Evolutionary conservation across 768 basidiomycete species (phyloP).

Genomic region (Ramaria sp.): DNA sequence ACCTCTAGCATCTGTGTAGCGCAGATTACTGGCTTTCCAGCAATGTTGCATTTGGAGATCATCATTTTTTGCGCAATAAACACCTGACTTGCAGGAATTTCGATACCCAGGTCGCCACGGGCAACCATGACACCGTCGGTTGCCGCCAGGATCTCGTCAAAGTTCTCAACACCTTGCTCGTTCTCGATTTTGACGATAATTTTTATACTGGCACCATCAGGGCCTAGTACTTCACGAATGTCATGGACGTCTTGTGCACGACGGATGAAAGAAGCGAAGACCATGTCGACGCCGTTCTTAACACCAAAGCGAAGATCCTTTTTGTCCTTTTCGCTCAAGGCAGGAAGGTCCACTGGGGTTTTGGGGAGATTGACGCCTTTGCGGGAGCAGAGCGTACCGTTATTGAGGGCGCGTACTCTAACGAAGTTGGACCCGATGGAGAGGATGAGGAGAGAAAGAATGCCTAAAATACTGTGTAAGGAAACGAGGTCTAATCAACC

Average conservation of each 20-base stretch:
- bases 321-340: constrained; percentile 98
- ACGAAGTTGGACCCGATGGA: constrained; percentile 76
- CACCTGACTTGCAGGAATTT: constrained; percentile 98
- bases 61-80: constrained; percentile 99
- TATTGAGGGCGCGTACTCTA: constrained; percentile 81
- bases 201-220: constrained; percentile 92
- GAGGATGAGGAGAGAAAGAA: constrained; percentile 87
- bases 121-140: constrained; percentile 99
- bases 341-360: constrained; percentile 94
- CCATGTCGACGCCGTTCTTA: constrained; percentile 96
- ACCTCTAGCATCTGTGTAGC: constrained; percentile 99
- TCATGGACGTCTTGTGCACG: constrained; percentile 88
- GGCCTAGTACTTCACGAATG: constrained; percentile 87
- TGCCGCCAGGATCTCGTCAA: constrained; percentile 94
- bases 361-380: constrained; percentile 99
- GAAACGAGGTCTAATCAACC: neutral
- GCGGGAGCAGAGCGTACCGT: constrained; percentile 85
- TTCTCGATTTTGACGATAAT: constrained; percentile 99
- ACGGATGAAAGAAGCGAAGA: constrained; percentile 98
- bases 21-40: constrained; percentile 96
- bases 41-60: constrained; percentile 98
- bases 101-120: constrained; percentile 97
- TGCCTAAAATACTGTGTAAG: constrained; percentile 33
- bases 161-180: constrained; percentile 97
- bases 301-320: constrained; percentile 90